A percentile compares a stretch with the other conserved stretches of the same genome.
These are phyloP conservation scores for Claviceps spartinae DNA, from an alignment of 2,329 filamentous ascomycete species.

Conservation along the genomic window DNA sequence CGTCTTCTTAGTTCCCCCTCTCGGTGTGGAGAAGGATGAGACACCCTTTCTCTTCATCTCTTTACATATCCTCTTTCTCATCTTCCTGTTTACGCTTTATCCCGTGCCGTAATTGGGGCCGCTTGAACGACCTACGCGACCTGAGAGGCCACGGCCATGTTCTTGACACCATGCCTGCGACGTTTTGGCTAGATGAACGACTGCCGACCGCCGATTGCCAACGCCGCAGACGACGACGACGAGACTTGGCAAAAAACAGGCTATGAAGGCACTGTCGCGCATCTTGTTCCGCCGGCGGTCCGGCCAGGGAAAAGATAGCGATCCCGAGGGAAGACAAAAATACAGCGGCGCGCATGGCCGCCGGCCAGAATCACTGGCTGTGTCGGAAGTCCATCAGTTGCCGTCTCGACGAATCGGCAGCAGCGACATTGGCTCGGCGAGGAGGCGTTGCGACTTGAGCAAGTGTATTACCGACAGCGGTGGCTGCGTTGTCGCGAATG, in stretches of 20 bases:
- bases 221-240: not conserved
- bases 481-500: constrained; percentile 13
- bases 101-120: not conserved
- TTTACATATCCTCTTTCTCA: not conserved
- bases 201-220: not conserved
- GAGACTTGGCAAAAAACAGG: not conserved
- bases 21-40: not conserved
- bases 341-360: not conserved
- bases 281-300: constrained; percentile 19
- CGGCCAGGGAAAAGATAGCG: constrained; percentile 10
- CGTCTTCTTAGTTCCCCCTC: not conserved
- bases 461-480: not conserved
- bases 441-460: constrained; percentile 1
- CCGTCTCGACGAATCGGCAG: constrained; percentile 12
- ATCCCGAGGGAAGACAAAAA: constrained; percentile 6
- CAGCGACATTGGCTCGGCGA: not conserved
- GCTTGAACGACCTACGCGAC: not conserved
- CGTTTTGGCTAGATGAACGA: not conserved
- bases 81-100: not conserved
- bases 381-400: constrained; percentile 22
- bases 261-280: constrained; percentile 24
- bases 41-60: no score
- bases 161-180: constrained; percentile 1
- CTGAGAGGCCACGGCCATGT: not conserved
- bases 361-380: constrained; percentile 12